phyloP scores from a whole-genome alignment of 164 flowering plant species.

The Chimonanthus praecox region DNA sequence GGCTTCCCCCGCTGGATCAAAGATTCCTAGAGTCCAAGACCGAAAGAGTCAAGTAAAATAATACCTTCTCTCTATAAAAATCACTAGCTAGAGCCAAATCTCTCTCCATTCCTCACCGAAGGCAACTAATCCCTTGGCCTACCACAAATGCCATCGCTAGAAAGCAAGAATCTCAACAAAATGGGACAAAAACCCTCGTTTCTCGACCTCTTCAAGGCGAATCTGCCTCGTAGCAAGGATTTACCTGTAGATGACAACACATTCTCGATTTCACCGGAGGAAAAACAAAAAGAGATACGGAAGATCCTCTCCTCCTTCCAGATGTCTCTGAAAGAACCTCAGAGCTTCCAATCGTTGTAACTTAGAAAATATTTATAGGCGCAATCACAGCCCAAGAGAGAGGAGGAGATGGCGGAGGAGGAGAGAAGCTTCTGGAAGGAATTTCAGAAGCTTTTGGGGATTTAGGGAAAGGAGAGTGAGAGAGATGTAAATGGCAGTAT shows the following conservation, averaged over 20 bases:
- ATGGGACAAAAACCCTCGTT: background rate
- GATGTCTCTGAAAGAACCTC: too few species aligned
- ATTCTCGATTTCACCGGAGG: background rate
- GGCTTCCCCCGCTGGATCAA: background rate
- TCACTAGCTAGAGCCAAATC: background rate
- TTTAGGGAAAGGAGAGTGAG: background rate
- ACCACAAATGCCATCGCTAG: background rate
- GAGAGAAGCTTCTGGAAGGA: background rate
- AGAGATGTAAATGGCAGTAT: background rate
- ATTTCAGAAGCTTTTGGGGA: background rate
- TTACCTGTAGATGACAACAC: background rate
- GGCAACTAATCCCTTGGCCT: background rate
- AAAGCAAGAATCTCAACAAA: background rate
- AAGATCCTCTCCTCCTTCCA: background rate
- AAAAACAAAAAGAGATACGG: background rate
- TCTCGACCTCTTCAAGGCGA: background rate
- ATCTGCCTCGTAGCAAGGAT: background rate
- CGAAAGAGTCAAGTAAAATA: background rate
- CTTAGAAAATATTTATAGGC: background rate
- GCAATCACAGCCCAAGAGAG: background rate
- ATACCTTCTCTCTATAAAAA: background rate
- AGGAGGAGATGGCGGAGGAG: background rate
- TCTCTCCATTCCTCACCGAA: slow-evolving; percentile 1
- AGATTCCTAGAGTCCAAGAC: background rate
- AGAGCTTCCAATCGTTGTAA: too few species aligned